Conservation (phyloP, 225 moss, liverwort and hornwort species). For the Bryum argenteum region DNA sequence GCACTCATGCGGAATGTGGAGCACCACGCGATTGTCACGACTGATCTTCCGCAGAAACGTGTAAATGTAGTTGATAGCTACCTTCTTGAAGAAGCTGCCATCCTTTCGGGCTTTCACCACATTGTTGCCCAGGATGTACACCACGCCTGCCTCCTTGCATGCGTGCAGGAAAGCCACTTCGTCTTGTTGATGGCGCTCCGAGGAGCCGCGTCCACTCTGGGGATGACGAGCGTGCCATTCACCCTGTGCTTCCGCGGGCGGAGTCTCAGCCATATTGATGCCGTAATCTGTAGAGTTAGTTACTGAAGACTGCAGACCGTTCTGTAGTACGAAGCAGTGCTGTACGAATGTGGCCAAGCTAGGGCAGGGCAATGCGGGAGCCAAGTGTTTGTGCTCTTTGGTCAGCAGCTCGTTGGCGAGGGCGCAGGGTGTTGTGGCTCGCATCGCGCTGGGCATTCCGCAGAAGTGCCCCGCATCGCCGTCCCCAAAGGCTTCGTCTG, state of each 20-base stretch:
- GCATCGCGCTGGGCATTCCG: too few relatives aligned
- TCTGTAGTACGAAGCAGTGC: too few relatives aligned
- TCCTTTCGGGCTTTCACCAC: slow-evolving; percentile 60
- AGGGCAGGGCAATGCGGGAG: too few relatives aligned
- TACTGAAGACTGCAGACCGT: neutral
- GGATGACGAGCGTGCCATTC: slow-evolving; percentile 4
- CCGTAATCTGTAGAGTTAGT: slow-evolving; percentile 8
- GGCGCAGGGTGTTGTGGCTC: too few relatives aligned
- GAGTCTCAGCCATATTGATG: slow-evolving; percentile 18
- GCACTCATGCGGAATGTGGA: slow-evolving; percentile 84
- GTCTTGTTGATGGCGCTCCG: slow-evolving; percentile 27
- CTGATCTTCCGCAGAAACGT: slow-evolving; percentile 69
- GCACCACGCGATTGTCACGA: slow-evolving; percentile 63
- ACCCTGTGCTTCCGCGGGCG: neutral
- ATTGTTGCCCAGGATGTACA: slow-evolving; percentile 93
- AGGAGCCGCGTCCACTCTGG: neutral
- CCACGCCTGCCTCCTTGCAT: slow-evolving; percentile 66
- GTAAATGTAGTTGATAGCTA: slow-evolving; percentile 72
- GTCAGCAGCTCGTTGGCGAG: too few relatives aligned
- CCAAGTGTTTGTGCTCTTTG: too few relatives aligned
- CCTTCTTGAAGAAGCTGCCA: slow-evolving; percentile 48
- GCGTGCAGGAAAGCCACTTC: slow-evolving; percentile 56
- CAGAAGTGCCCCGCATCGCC: too few relatives aligned
- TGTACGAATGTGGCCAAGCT: too few relatives aligned
- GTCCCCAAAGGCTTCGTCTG: too few relatives aligned